phyloP scores from a whole-genome alignment of 768 basidiomycete genomes.

The Suillus placidus region DNA sequence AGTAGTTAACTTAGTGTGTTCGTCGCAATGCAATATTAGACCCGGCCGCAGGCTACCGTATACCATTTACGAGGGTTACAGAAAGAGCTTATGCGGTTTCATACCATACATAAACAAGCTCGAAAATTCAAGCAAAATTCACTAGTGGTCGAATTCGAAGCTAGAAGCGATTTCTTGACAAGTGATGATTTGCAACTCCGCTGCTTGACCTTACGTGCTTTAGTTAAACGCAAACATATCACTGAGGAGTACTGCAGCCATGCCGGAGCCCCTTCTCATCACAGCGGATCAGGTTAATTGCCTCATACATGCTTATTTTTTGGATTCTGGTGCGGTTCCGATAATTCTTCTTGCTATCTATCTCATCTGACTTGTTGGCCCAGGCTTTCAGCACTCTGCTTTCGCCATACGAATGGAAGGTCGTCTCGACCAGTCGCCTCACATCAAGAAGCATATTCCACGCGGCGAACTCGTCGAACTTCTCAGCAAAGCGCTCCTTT shows the following conservation, averaged over 20 bases:
- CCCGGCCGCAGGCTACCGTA: not conserved
- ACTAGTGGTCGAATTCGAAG: not conserved
- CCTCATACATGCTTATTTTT: constrained; percentile 81
- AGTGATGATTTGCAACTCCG: constrained; percentile 5
- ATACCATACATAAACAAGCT: not conserved
- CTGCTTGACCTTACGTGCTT: not conserved
- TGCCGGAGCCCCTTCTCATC: constrained; percentile 57
- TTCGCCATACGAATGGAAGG: constrained; percentile 79
- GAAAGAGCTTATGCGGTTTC: not conserved
- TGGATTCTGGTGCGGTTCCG: constrained; percentile 67
- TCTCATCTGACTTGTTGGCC: constrained; percentile 14
- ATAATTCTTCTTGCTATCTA: not conserved
- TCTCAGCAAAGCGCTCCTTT: constrained; percentile 77
- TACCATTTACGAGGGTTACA: not conserved
- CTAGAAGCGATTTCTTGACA: not conserved
- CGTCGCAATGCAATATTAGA: not conserved
- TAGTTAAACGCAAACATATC: not conserved
- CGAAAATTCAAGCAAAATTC: not conserved
- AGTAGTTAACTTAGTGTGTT: no score
- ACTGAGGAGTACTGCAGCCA: constrained; percentile 14
- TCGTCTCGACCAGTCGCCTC: constrained; percentile 67
- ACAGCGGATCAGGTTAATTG: constrained; percentile 85
- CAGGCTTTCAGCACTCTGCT: constrained; percentile 82
- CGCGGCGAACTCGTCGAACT: constrained; percentile 83
- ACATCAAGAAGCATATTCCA: constrained; percentile 72